A percentile compares a stretch with the other conserved stretches of the same genome.
phyloP scores from a whole-genome alignment of 2,329 filamentous ascomycete species.

The Talaromyces marneffei region DNA sequence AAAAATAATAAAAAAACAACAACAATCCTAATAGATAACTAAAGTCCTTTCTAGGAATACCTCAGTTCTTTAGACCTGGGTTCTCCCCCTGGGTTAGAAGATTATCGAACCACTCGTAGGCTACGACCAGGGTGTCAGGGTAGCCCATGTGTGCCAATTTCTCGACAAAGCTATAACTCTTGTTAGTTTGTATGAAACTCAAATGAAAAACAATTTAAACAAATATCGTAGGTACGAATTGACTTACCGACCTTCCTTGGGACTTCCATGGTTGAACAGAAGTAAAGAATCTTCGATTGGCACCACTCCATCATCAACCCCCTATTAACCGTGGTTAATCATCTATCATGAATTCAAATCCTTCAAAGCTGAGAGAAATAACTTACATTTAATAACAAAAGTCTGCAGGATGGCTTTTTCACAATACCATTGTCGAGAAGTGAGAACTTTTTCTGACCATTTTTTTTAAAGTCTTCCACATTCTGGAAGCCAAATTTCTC shows the following conservation, averaged over 20 bases:
- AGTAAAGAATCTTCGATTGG: conserved; percentile 63
- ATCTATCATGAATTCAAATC: too few relatives aligned
- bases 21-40: neutral
- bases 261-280: conserved; percentile 58
- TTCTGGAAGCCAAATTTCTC: conserved; percentile 57
- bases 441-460: conserved; percentile 57
- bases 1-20: neutral
- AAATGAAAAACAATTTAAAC: neutral
- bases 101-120: conserved; percentile 36
- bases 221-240: too few relatives aligned
- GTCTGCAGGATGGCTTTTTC: conserved; percentile 49
- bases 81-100: conserved; percentile 10
- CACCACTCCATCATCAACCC: conserved; percentile 59
- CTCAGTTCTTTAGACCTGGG: conserved; percentile 9
- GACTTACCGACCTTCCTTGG: conserved; percentile 56
- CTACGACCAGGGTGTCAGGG: conserved; percentile 41
- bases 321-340: conserved; percentile 35
- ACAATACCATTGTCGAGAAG: conserved; percentile 56
- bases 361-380: neutral
- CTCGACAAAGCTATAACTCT: conserved; percentile 45
- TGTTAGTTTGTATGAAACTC: neutral
- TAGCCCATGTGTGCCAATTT: conserved; percentile 63
- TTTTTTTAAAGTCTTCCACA: conserved; percentile 51
- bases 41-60: neutral
- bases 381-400: conserved; percentile 57